These are phyloP conservation scores for Dimargaris xerosporica DNA, from an alignment of 192 early-diverging fungal species.

Conservation along the genomic window DNA sequence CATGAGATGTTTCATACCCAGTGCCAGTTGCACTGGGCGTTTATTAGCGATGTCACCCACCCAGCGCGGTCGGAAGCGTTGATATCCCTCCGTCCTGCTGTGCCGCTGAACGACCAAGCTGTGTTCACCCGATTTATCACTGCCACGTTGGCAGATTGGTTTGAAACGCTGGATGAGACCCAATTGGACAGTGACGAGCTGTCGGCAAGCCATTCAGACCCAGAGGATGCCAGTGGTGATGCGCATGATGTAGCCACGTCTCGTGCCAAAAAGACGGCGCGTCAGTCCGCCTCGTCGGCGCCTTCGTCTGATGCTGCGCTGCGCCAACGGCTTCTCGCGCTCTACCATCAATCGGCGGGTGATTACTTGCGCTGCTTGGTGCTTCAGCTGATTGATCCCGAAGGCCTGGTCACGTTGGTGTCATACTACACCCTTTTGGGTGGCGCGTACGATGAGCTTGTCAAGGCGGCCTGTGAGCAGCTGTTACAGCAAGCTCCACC, in stretches of 20 bases:
- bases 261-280: no score
- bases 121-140: background rate
- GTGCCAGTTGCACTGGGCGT: background rate
- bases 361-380: background rate
- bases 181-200: no score
- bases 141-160: background rate
- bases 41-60: constrained; percentile 7
- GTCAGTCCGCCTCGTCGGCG: no score
- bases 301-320: no score
- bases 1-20: constrained; percentile 8
- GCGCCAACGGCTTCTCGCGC: no score
- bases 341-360: background rate
- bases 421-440: background rate
- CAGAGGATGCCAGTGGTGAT: no score
- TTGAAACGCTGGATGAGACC: no score
- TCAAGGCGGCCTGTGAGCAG: constrained; percentile 2
- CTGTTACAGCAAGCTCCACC: background rate
- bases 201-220: no score
- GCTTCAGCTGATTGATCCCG: background rate
- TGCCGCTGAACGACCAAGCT: background rate
- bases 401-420: background rate
- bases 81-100: background rate
- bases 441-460: constrained; percentile 2
- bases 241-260: no score
- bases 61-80: background rate